Evolutionary conservation across 345 rosid species (phyloP).

Genomic region (Bruguiera sexangula): DNA sequence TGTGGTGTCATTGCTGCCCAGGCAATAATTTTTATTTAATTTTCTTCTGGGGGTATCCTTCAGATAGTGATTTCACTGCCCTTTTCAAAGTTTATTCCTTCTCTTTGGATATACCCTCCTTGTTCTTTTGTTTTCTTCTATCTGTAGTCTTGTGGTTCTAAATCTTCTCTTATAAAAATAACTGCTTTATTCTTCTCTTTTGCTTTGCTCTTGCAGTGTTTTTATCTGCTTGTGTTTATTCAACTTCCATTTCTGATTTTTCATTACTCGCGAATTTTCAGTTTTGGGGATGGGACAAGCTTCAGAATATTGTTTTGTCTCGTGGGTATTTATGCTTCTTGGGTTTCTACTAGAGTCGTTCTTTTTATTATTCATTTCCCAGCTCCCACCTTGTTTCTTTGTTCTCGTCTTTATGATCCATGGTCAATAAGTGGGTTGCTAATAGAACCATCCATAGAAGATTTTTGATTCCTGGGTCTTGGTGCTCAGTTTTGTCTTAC

Average conservation of each 20-base stretch:
- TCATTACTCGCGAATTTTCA: slow-evolving; percentile 16
- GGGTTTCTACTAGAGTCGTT: slow-evolving; percentile 8
- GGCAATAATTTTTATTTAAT: slow-evolving; percentile 28
- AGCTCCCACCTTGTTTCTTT: slow-evolving; percentile 2
- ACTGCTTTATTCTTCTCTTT: slow-evolving; percentile 1
- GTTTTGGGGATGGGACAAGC: slow-evolving; percentile 45
- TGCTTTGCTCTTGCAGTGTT: slow-evolving; percentile 23
- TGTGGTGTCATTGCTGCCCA: slow-evolving; percentile 16
- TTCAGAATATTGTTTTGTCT: slow-evolving; percentile 52
- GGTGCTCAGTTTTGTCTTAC: slow-evolving; percentile 37
- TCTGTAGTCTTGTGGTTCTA: slow-evolving; percentile 28
- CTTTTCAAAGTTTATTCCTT: slow-evolving; percentile 95
- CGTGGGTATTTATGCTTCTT: slow-evolving; percentile 43
- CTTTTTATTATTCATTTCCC: slow-evolving; percentile 3
- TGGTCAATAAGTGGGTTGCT: slow-evolving; percentile 26
- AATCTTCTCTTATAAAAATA: slow-evolving; percentile 13
- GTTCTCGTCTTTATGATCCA: slow-evolving; percentile 17
- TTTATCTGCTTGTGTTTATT: slow-evolving; percentile 55
- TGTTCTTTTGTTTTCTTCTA: slow-evolving; percentile 42
- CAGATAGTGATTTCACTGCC: slow-evolving; percentile 79
- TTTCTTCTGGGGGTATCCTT: slow-evolving; percentile 17
- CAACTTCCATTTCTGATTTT: slow-evolving; percentile 24
- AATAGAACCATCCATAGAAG: slow-evolving; percentile 33
- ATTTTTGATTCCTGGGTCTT: slow-evolving; percentile 21
- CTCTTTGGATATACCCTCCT: slow-evolving; percentile 50